A percentile compares a stretch with the other conserved stretches of the same genome.
These are phyloP conservation scores for Stagonosporopsis cucurbitacearum DNA, from an alignment of 2,329 filamentous ascomycete genomes.

Conservation along the genomic window DNA sequence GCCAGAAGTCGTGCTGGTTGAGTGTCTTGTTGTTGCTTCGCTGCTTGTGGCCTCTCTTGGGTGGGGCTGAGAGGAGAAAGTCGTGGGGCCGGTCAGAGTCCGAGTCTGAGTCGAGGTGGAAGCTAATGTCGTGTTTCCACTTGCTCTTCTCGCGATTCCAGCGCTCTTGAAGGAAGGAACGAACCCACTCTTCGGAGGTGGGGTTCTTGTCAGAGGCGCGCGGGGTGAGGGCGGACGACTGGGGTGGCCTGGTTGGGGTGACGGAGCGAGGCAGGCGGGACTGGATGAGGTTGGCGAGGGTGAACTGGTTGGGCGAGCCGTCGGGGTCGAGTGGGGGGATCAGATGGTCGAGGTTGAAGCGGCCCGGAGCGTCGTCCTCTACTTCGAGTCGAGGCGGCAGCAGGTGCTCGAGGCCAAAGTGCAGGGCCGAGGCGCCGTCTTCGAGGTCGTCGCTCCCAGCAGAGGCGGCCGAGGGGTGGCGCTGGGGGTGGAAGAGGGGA, in stretches of 20 bases:
- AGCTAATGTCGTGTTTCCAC: conserved; percentile 79
- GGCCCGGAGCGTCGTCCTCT: conserved; percentile 43
- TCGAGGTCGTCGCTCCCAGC: conserved; percentile 51
- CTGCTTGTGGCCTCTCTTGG: conserved; percentile 50
- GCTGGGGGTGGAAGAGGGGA: conserved; percentile 49
- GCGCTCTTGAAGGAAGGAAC: conserved; percentile 78
- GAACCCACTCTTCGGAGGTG: conserved; percentile 83
- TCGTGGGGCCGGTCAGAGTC: conserved; percentile 28
- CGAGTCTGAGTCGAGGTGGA: conserved; percentile 70
- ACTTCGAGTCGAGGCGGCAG: conserved; percentile 44
- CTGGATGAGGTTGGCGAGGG: conserved; percentile 49
- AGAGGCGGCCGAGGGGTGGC: conserved; percentile 35
- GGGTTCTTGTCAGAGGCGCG: conserved; percentile 44
- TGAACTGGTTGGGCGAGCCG: conserved; percentile 45
- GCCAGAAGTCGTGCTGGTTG: conserved; percentile 59
- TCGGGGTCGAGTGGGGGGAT: conserved; percentile 44
- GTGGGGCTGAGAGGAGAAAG: conserved; percentile 28
- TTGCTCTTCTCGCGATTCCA: conserved; percentile 73
- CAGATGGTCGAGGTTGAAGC: conserved; percentile 49
- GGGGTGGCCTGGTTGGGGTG: conserved; percentile 35
- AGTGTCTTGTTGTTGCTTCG: conserved; percentile 55
- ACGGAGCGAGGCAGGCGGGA: conserved; percentile 42
- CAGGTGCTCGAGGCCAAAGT: conserved; percentile 50
- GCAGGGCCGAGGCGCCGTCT: conserved; percentile 44
- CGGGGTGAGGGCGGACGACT: conserved; percentile 32